Evolutionary conservation across 352 stramenopile species (phyloP), one percentile per base, ranked within the genome.

Genomic region (Phytophthora macrochlamydospora): DNA sequence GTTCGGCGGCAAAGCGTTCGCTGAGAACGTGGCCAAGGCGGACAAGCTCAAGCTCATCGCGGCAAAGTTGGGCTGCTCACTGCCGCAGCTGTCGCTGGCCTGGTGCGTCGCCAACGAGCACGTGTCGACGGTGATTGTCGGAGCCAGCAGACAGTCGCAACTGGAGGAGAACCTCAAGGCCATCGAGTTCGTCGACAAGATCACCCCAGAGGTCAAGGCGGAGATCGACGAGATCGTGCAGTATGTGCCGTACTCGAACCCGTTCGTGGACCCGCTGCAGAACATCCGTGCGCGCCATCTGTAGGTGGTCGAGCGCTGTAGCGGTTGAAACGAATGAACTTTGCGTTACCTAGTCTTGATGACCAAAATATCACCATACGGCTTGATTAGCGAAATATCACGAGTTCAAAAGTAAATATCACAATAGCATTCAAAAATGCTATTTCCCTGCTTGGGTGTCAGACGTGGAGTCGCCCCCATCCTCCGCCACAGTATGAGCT

Each of bases 41-140:
- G 42, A 75, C 59, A 46, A 71, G 56, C 64, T 76, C 8, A 68
- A 84, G 53, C 53, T 57, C 18, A 76, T 79, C 30, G 73, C 75
- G 11, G 64, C 66, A 8, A 50, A 81, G 42, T 51, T 90, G 7
- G 71, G 69, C 38, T 89, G 77, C 60, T 70, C 57, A 18, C 56
- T 81, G 2, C 56, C 71, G 4, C 79, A 87, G 43, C 68, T 90
- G 40, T 71, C 81, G 3, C 56, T 90, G 40, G 81, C 78, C n/a
- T 90, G 81, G 81, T 79, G 67, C 38, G 46, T 65, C 11, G 65
- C 74, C 11, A 87, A 88, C 59, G 50, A 50, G 5, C 75, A 87
- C 40, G 79, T 87, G 11, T 78, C 69, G 32, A 84, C 67, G 3
- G 76, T 89, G 24, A 58, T 90, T 2, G 44, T 84, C 28, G 81